Percentiles rank a stretch among this genome's conserved stretches.
Conservation (phyloP, 2,329 filamentous ascomycete species). For the Colletotrichum sp. region DNA sequence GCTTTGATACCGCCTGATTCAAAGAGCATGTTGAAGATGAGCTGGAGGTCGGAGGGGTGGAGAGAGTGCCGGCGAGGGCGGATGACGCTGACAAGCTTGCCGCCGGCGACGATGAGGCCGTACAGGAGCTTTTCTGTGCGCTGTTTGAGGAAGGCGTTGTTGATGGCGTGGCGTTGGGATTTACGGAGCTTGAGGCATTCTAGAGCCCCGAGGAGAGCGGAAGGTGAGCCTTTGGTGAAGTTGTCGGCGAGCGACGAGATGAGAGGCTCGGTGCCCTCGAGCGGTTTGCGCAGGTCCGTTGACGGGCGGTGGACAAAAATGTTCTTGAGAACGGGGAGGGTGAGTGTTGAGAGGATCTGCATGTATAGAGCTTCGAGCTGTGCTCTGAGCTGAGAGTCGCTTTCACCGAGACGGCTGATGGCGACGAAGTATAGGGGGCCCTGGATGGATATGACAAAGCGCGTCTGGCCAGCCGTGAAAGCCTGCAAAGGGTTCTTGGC, state of each 20-base stretch:
- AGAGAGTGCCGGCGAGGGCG: conserved; percentile 93
- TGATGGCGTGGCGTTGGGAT: conserved; percentile 83
- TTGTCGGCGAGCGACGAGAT: conserved; percentile 92
- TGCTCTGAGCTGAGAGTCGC: conserved; percentile 81
- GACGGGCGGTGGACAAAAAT: conserved; percentile 91
- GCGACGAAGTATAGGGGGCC: conserved; percentile 92
- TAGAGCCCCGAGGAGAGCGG: conserved; percentile 84
- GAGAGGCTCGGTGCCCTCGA: conserved; percentile 90
- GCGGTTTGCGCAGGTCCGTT: conserved; percentile 87
- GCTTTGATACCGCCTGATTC: conserved; percentile 91
- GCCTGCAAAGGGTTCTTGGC: conserved; percentile 77
- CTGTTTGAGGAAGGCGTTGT: conserved; percentile 82
- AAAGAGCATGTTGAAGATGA: conserved; percentile 99
- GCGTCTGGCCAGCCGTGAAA: conserved; percentile 85
- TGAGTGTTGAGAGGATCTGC: conserved; percentile 96
- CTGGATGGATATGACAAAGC: conserved; percentile 85
- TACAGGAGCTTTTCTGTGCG: conserved; percentile 84
- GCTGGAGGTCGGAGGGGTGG: conserved; percentile 91
- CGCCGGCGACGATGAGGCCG: conserved; percentile 90
- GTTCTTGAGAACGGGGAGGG: conserved; percentile 82
- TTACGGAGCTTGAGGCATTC: conserved; percentile 95
- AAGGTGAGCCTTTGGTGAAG: conserved; percentile 91
- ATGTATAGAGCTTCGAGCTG: conserved; percentile 96
- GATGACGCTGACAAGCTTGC: conserved; percentile 91
- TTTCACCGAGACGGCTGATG: conserved; percentile 91